phyloP scores from a whole-genome alignment of 352 stramenopile genomes.

The Phytophthora litchii region DNA sequence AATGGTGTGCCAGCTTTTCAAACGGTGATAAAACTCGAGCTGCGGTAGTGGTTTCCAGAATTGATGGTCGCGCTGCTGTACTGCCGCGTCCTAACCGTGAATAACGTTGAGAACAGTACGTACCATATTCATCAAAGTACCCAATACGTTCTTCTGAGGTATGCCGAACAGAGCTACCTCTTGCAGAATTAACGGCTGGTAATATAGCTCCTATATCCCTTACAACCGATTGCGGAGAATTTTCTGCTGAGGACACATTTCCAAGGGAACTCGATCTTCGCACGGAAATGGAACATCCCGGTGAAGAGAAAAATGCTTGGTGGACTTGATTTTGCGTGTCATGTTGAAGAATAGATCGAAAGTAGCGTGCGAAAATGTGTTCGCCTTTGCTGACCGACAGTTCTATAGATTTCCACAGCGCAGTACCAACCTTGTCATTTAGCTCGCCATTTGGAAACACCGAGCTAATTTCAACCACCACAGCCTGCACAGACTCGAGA shows the following conservation, averaged over 20 bases:
- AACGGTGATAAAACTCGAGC: constrained; percentile 50
- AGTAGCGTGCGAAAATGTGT: constrained; percentile 78
- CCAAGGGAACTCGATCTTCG: constrained; percentile 18
- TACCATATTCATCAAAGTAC: constrained; percentile 29
- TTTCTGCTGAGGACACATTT: constrained; percentile 35
- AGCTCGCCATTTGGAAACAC: constrained; percentile 75
- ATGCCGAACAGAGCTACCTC: background rate
- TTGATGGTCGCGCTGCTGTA: background rate
- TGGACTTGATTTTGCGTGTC: constrained; percentile 32
- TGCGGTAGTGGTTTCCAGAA: background rate
- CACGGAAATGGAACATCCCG: constrained; percentile 21
- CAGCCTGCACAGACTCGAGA: constrained; percentile 58
- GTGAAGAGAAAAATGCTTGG: constrained; percentile 1
- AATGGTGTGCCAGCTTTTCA: constrained; percentile 71
- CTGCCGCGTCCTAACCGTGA: constrained; percentile 6
- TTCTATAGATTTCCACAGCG: constrained; percentile 68
- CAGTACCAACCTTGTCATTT: constrained; percentile 53
- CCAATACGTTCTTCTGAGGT: constrained; percentile 1
- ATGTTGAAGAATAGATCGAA: constrained; percentile 67
- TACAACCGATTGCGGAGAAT: constrained; percentile 21
- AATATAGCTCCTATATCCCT: constrained; percentile 16
- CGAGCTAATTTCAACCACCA: constrained; percentile 76
- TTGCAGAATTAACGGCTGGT: constrained; percentile 9
- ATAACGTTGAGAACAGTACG: constrained; percentile 6
- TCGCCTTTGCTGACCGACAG: constrained; percentile 58